These are phyloP conservation scores for Elaeis guineensis DNA, from an alignment of 176 grass and related monocot species.

Conservation along the genomic window DNA sequence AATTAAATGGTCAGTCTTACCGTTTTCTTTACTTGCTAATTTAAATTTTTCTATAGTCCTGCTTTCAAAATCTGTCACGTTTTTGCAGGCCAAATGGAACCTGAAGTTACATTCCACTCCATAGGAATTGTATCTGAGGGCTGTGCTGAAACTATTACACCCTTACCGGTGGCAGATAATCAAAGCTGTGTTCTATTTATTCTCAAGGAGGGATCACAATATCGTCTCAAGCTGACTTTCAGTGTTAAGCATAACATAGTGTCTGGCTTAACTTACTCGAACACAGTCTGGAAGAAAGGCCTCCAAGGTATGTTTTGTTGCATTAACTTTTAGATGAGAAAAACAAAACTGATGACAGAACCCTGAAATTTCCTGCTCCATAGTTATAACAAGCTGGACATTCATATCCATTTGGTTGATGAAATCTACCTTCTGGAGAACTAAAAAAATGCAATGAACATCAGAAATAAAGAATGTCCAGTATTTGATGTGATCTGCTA, in stretches of 20 bases:
- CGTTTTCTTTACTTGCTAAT: neutral
- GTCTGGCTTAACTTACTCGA: constrained; percentile 38
- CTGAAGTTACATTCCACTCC: constrained; percentile 36
- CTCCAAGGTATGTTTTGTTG: constrained; percentile 18
- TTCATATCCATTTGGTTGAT: too few relatives aligned
- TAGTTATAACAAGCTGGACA: too few relatives aligned
- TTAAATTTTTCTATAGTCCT: too few relatives aligned
- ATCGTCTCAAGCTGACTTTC: constrained; percentile 35
- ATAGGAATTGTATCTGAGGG: constrained; percentile 37
- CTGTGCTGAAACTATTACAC: constrained; percentile 17
- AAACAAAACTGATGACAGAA: too few relatives aligned
- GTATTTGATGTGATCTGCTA: too few relatives aligned
- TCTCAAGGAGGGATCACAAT: constrained; percentile 42
- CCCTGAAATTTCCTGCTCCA: too few relatives aligned
- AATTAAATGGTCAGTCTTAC: constrained; percentile 7
- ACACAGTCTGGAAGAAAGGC: constrained; percentile 47
- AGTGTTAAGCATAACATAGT: constrained; percentile 46
- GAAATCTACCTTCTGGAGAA: too few relatives aligned
- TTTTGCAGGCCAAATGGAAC: constrained; percentile 27
- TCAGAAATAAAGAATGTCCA: too few relatives aligned
- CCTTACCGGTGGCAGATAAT: constrained; percentile 24
- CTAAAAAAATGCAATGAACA: too few relatives aligned
- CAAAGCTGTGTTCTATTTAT: constrained; percentile 33
- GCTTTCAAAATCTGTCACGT: too few relatives aligned
- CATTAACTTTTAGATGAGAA: neutral